Percentiles rank a stretch among this genome's conserved stretches.
phyloP scores from a whole-genome alignment of 2,329 filamentous ascomycete genomes.

The Aspergillus neotritici region DNA sequence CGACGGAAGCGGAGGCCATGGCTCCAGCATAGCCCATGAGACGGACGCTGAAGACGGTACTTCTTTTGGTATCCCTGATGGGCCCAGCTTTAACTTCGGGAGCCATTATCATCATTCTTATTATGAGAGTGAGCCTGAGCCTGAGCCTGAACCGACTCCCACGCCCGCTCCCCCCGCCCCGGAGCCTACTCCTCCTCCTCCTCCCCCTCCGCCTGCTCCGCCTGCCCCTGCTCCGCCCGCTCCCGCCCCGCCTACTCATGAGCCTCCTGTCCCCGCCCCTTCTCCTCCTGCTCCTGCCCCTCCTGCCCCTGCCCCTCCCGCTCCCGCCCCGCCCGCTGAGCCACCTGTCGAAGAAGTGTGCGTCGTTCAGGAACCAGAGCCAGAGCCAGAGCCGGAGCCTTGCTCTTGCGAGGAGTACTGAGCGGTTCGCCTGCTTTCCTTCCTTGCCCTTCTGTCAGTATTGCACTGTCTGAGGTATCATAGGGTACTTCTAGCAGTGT shows the following conservation, averaged over 20 bases:
- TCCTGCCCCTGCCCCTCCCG: conserved; percentile 1
- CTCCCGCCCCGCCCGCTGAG: neutral
- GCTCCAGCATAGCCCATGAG: neutral
- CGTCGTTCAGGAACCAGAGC: conserved; percentile 2
- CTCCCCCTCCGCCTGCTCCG: neutral
- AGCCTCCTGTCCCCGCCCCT: neutral
- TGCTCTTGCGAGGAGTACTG: neutral
- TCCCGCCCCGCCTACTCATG: neutral
- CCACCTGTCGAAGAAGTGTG: neutral
- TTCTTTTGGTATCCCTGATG: conserved; percentile 20
- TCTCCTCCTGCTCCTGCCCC: neutral
- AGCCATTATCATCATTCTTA: conserved; percentile 14
- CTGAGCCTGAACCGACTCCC: neutral
- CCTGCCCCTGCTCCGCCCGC: conserved; percentile 2
- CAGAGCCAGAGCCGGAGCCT: conserved; percentile 2
- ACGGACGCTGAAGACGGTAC: neutral
- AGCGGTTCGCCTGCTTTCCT: too few relatives aligned
- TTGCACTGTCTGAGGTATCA: too few relatives aligned
- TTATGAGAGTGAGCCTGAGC: conserved; percentile 13
- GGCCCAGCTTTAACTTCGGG: conserved; percentile 19
- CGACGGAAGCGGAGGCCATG: neutral
- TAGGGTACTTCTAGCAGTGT: too few relatives aligned
- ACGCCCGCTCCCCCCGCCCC: conserved; percentile 1
- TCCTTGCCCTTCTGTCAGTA: too few relatives aligned
- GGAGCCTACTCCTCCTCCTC: neutral